Evolutionary conservation across 208 protist genomes (phyloP).

Genomic region (Crithidia thermophila): DNA sequence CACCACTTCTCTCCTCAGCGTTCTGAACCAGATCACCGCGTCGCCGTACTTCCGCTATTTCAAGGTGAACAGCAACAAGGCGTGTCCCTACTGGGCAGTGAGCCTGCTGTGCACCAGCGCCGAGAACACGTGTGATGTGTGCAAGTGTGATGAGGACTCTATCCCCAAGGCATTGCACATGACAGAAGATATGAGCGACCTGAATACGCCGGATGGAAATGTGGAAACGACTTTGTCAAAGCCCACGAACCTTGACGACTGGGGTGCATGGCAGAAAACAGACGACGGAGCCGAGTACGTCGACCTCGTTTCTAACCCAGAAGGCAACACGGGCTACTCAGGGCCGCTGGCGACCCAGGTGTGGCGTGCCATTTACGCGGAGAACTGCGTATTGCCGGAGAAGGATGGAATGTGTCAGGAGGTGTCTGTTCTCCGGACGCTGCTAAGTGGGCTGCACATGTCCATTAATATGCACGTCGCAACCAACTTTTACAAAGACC

Average conservation of each 20-base stretch:
- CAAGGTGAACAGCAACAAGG: slow-evolving; percentile 84
- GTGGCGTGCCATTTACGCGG: slow-evolving; percentile 86
- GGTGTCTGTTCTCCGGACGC: slow-evolving; percentile 51
- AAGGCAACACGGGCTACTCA: slow-evolving; percentile 87
- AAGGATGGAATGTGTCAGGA: slow-evolving; percentile 55
- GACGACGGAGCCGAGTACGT: slow-evolving; percentile 72
- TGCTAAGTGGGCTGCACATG: slow-evolving; percentile 90
- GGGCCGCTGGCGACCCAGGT: slow-evolving; percentile 74
- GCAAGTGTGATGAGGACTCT: slow-evolving; percentile 75
- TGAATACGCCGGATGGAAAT: slow-evolving; percentile 38
- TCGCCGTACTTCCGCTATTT: slow-evolving; percentile 90
- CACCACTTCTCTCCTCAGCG: slow-evolving; percentile 39
- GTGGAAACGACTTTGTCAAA: slow-evolving; percentile 29
- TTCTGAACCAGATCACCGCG: slow-evolving; percentile 77
- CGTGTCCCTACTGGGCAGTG: slow-evolving; percentile 89
- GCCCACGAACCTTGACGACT: slow-evolving; percentile 58
- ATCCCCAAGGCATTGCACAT: slow-evolving; percentile 71
- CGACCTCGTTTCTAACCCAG: slow-evolving; percentile 81
- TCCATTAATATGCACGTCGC: slow-evolving; percentile 89
- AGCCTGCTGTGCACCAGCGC: slow-evolving; percentile 73
- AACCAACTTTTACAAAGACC: slow-evolving; percentile 84
- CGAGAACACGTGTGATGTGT: slow-evolving; percentile 81
- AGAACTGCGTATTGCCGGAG: slow-evolving; percentile 69
- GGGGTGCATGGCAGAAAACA: slow-evolving; percentile 44
- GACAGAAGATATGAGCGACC: slow-evolving; percentile 77